Conservation (phyloP, 768 basidiomycete genomes). For the Mycena chlorophos region DNA sequence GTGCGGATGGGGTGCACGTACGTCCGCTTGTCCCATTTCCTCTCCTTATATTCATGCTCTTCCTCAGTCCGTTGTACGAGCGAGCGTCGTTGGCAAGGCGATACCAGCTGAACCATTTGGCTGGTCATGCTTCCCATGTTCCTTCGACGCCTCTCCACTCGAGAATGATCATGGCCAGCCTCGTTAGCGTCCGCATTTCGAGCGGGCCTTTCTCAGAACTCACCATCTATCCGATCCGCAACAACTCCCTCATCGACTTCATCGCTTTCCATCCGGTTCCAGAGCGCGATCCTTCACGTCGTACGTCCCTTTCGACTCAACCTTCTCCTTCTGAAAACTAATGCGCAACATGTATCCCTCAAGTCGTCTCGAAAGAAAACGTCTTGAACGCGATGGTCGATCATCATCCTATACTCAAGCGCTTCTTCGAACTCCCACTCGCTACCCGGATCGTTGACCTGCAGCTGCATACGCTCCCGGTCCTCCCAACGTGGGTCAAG, state of each 20-base stretch:
- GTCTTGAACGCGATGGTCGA: neutral
- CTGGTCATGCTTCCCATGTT: slow-evolving; percentile 2
- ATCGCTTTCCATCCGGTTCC: slow-evolving; percentile 1
- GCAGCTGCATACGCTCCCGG: slow-evolving; percentile 10
- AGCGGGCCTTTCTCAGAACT: neutral
- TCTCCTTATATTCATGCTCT: neutral
- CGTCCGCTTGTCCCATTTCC: neutral
- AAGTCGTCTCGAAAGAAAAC: neutral
- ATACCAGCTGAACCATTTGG: neutral
- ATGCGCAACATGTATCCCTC: neutral
- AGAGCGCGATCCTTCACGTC: slow-evolving; percentile 5
- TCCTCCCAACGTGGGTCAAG: slow-evolving; percentile 15
- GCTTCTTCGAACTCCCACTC: slow-evolving; percentile 10
- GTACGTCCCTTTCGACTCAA: no score
- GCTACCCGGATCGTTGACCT: slow-evolving; percentile 1
- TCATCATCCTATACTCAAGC: slow-evolving; percentile 16
- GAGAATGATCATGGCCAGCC: neutral
- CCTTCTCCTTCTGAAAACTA: no score
- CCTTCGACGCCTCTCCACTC: slow-evolving; percentile 1
- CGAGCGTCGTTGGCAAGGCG: neutral
- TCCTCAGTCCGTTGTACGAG: neutral
- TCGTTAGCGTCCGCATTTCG: neutral
- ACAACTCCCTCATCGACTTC: slow-evolving; percentile 10
- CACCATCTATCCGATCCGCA: slow-evolving; percentile 8
- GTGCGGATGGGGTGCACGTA: slow-evolving; percentile 33